These are phyloP conservation scores for Zygosaccharomyces gambellarensis DNA, from an alignment of 805 yeast genomes.

Conservation along the genomic window DNA sequence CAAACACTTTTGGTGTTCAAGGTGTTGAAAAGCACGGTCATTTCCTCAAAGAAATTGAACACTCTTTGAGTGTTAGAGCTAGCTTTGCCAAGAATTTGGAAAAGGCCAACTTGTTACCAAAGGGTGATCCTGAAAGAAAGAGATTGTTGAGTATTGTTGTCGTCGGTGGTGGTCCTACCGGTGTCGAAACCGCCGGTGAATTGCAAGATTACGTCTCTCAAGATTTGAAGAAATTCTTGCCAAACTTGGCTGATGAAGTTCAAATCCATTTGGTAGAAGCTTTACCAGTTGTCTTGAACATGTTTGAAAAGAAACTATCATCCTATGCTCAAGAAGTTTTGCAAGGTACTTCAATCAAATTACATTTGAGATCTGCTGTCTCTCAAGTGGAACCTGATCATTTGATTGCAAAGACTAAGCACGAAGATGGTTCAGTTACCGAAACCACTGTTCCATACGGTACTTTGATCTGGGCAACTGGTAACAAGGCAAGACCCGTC, in stretches of 20 bases:
- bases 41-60: slow-evolving; percentile 84
- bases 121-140: slow-evolving; percentile 73
- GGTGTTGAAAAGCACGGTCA: slow-evolving; percentile 83
- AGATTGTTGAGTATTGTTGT: slow-evolving; percentile 82
- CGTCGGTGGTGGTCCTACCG: slow-evolving; percentile 98
- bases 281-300: slow-evolving; percentile 72
- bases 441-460: slow-evolving; percentile 72
- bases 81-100: slow-evolving; percentile 82
- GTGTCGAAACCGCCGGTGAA: slow-evolving; percentile 96
- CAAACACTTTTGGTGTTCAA: slow-evolving; percentile 88
- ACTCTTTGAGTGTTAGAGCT: slow-evolving; percentile 76
- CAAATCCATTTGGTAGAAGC: slow-evolving; percentile 87
- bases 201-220: slow-evolving; percentile 90
- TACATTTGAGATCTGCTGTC: slow-evolving; percentile 83
- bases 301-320: slow-evolving; percentile 43
- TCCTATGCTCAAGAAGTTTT: slow-evolving; percentile 42
- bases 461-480: slow-evolving; percentile 94
- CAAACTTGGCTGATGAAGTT: slow-evolving; percentile 79
- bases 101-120: slow-evolving; percentile 79
- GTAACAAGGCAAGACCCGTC: slow-evolving; percentile 81
- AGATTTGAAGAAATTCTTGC: slow-evolving; percentile 83
- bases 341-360: slow-evolving; percentile 55
- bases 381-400: slow-evolving; percentile 71
- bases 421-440: slow-evolving; percentile 64
- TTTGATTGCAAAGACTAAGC: slow-evolving; percentile 68